Percentiles rank a stretch among this genome's conserved stretches.
Evolutionary conservation across 2,329 filamentous ascomycete species (phyloP).

Genomic region (Xylaria sp.): DNA sequence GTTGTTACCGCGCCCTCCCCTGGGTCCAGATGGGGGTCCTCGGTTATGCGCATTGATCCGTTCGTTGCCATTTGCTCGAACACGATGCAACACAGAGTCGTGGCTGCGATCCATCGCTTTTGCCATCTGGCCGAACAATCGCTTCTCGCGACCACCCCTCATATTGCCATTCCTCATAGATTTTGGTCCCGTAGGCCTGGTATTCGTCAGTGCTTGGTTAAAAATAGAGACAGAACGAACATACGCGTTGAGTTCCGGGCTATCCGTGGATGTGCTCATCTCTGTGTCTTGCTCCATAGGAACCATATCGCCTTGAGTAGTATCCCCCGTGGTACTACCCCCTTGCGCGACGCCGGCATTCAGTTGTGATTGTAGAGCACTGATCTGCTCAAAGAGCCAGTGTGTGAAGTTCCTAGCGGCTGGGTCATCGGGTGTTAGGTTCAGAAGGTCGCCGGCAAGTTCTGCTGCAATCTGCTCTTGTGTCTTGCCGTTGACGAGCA

Average conservation of each 20-base stretch:
- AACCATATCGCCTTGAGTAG: slow-evolving; percentile 42
- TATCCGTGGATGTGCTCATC: slow-evolving; percentile 70
- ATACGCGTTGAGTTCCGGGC: slow-evolving; percentile 67
- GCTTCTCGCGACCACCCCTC: slow-evolving; percentile 73
- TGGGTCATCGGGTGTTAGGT: slow-evolving; percentile 82
- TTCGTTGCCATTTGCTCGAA: slow-evolving; percentile 77
- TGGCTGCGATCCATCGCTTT: slow-evolving; percentile 81
- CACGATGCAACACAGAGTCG: slow-evolving; percentile 82
- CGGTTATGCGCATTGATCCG: slow-evolving; percentile 83
- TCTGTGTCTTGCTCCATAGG: slow-evolving; percentile 71
- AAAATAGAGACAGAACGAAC: slow-evolving; percentile 47
- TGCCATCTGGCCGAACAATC: slow-evolving; percentile 85
- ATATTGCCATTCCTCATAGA: slow-evolving; percentile 78
- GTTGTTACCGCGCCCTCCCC: slow-evolving; percentile 63
- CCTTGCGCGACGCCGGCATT: slow-evolving; percentile 59
- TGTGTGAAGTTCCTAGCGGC: slow-evolving; percentile 83
- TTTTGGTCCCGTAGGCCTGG: slow-evolving; percentile 90
- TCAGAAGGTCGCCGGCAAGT: slow-evolving; percentile 86
- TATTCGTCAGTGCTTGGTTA: slow-evolving; percentile 53
- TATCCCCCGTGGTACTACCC: slow-evolving; percentile 38
- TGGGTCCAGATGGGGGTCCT: slow-evolving; percentile 76
- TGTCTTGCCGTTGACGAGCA: slow-evolving; percentile 95
- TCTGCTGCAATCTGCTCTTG: slow-evolving; percentile 90
- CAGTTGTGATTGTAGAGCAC: slow-evolving; percentile 70
- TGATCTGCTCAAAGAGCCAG: slow-evolving; percentile 94